Evolutionary conservation across 2,329 filamentous ascomycete genomes (phyloP).

Genomic region (Trichophyton benhamiae): DNA sequence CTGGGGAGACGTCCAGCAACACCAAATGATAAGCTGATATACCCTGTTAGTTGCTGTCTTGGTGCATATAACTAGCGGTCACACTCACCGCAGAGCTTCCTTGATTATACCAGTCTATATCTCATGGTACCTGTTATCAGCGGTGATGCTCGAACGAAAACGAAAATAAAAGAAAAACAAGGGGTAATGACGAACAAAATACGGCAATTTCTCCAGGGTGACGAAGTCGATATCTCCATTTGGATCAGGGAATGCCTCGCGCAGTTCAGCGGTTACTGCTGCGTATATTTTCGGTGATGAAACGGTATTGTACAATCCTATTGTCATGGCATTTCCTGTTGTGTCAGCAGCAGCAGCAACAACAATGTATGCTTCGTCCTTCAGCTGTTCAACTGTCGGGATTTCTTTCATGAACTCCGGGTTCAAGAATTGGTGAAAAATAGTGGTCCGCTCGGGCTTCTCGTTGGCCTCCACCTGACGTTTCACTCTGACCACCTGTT

Average conservation of each 20-base stretch:
- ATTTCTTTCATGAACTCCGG: slow-evolving; percentile 12
- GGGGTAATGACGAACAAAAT: slow-evolving; percentile 2
- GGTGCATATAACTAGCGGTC: neutral
- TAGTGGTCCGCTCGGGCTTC: slow-evolving; percentile 13
- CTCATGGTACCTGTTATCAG: neutral
- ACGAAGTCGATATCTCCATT: slow-evolving; percentile 18
- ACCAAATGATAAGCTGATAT: slow-evolving; percentile 21
- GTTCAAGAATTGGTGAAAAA: slow-evolving; percentile 13
- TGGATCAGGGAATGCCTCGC: slow-evolving; percentile 16
- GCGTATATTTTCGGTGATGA: slow-evolving; percentile 15
- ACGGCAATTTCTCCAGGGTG: slow-evolving; percentile 5
- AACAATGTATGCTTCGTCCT: slow-evolving; percentile 19
- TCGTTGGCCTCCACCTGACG: slow-evolving; percentile 13
- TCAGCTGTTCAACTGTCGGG: slow-evolving; percentile 17
- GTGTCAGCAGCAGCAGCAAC: slow-evolving; percentile 21
- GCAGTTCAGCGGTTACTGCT: slow-evolving; percentile 16
- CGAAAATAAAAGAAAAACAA: slow-evolving; percentile 1
- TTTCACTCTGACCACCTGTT: neutral
- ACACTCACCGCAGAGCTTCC: slow-evolving; percentile 23
- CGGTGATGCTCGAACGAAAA: neutral
- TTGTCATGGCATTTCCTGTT: slow-evolving; percentile 17
- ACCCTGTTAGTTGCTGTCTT: neutral
- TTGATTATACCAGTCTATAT: slow-evolving; percentile 25
- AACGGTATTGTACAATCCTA: slow-evolving; percentile 20
- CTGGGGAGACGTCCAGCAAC: slow-evolving; percentile 24